Evolutionary conservation across 1,284 basidiomycete species (phyloP).

Genomic region (Boletus semigastroideus): DNA sequence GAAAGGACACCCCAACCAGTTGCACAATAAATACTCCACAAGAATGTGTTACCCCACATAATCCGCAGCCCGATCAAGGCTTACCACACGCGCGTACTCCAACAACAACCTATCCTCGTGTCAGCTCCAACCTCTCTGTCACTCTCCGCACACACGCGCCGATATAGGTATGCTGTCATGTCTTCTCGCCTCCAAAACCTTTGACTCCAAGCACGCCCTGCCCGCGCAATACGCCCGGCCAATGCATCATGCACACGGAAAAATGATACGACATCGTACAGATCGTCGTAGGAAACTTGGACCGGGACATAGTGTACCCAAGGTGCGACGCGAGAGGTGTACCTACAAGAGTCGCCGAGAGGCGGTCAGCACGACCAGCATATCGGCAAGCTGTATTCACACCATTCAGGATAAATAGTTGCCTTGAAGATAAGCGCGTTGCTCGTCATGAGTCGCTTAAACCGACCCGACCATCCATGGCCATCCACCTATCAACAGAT

Average conservation of each 20-base stretch:
- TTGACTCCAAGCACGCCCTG: slow-evolving; percentile 59
- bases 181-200: slow-evolving; percentile 65
- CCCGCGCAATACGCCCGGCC: slow-evolving; percentile 54
- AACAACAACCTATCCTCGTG: slow-evolving; percentile 35
- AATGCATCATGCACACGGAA: slow-evolving; percentile 59
- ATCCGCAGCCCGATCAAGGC: slow-evolving; percentile 21
- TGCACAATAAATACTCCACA: too few species aligned
- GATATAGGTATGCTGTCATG: slow-evolving; percentile 61
- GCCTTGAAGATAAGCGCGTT: slow-evolving; percentile 64
- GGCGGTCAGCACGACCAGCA: neutral
- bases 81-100: slow-evolving; percentile 28
- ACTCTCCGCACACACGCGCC: slow-evolving; percentile 34
- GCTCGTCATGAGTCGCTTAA: slow-evolving; percentile 62
- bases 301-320: slow-evolving; percentile 67
- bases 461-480: slow-evolving; percentile 70
- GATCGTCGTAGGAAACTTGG: slow-evolving; percentile 51
- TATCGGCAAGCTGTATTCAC: slow-evolving; percentile 4
- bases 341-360: slow-evolving; percentile 20
- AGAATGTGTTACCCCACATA: slow-evolving; percentile 11
- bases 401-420: slow-evolving; percentile 69
- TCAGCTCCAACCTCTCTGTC: neutral
- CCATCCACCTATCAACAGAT: slow-evolving; percentile 50
- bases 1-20: too few species aligned
- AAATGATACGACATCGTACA: slow-evolving; percentile 58
- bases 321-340: slow-evolving; percentile 43